phyloP scores from a whole-genome alignment of 768 basidiomycete species.

The Paxillus ammoniavirescens region DNA sequence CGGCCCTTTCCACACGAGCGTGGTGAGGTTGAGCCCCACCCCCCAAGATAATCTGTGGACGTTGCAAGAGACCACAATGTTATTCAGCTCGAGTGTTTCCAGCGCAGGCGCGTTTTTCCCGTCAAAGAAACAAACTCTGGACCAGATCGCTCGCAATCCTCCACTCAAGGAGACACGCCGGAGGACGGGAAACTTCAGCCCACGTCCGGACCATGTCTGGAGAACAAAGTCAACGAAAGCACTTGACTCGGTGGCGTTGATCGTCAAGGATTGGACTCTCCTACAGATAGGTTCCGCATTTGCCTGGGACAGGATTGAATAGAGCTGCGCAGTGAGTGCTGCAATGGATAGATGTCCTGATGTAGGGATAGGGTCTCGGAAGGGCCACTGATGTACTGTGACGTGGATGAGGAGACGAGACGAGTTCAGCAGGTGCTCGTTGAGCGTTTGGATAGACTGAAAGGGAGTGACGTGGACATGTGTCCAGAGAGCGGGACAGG shows the following conservation, averaged over 20 bases:
- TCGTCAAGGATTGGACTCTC: slow-evolving; percentile 14
- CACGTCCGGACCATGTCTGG: slow-evolving; percentile 14
- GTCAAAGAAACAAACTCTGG: slow-evolving; percentile 18
- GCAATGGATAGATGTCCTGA: slow-evolving; percentile 12
- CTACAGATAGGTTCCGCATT: slow-evolving; percentile 3
- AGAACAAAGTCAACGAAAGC: slow-evolving; percentile 18
- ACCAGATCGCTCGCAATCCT: slow-evolving; percentile 18
- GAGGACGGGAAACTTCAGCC: slow-evolving; percentile 12
- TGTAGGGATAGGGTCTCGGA: slow-evolving; percentile 5
- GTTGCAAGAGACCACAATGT: slow-evolving; percentile 14
- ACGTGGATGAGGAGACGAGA: slow-evolving; percentile 12
- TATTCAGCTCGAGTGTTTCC: slow-evolving; percentile 15
- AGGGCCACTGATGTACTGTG: slow-evolving; percentile 19
- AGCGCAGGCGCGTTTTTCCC: slow-evolving; percentile 12
- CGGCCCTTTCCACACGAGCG: slow-evolving; percentile 22
- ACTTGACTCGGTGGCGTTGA: slow-evolving; percentile 15
- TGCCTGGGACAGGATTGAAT: slow-evolving; percentile 8
- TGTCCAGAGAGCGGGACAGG: slow-evolving; percentile 21
- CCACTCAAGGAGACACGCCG: slow-evolving; percentile 11
- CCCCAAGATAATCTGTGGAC: slow-evolving; percentile 10
- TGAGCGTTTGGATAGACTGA: slow-evolving; percentile 7
- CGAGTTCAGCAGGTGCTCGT: slow-evolving; percentile 17
- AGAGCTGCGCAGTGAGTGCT: slow-evolving; percentile 16
- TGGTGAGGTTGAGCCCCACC: slow-evolving; percentile 14
- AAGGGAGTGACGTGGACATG: slow-evolving; percentile 14